Percentiles rank a stretch among this genome's conserved stretches.
phyloP scores from a whole-genome alignment of 2,329 filamentous ascomycete genomes.

The Microsporum canis region DNA sequence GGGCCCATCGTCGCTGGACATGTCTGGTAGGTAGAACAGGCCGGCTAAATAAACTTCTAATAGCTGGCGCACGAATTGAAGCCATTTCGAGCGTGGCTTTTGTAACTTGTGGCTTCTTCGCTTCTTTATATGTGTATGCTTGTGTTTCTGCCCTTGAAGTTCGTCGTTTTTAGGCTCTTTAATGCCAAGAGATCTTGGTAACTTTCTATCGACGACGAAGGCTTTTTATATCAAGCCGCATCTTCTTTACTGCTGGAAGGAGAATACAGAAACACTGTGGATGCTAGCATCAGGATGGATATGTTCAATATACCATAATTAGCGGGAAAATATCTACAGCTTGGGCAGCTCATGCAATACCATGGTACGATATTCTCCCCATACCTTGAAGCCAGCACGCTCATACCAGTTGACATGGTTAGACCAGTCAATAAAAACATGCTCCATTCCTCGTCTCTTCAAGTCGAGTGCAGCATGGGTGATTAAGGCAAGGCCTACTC shows the following conservation, averaged over 20 bases:
- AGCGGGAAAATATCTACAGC: neutral
- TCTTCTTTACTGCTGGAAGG: neutral
- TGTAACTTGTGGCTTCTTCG: neutral
- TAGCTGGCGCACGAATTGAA: constrained; percentile 8
- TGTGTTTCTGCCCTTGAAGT: neutral
- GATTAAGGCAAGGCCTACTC: constrained; percentile 34
- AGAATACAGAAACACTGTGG: neutral
- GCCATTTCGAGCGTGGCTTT: constrained; percentile 2
- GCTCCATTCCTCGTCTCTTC: constrained; percentile 8
- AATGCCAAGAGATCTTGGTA: neutral
- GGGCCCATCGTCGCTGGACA: constrained; percentile 70
- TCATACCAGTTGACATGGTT: constrained; percentile 33
- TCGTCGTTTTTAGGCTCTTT: neutral
- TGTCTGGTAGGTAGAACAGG: constrained; percentile 3
- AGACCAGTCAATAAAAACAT: constrained; percentile 33
- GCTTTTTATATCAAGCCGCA: neutral
- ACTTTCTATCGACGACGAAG: neutral
- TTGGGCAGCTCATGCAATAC: constrained; percentile 10
- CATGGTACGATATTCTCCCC: constrained; percentile 30
- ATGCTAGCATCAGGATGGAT: neutral
- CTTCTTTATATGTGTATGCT: neutral
- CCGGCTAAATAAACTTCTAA: constrained; percentile 9
- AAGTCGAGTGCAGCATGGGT: constrained; percentile 28
- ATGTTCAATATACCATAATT: neutral
- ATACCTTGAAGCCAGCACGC: constrained; percentile 31